phyloP scores from a whole-genome alignment of 2,329 filamentous ascomycete genomes.

The Trichoderma endophyticum region DNA sequence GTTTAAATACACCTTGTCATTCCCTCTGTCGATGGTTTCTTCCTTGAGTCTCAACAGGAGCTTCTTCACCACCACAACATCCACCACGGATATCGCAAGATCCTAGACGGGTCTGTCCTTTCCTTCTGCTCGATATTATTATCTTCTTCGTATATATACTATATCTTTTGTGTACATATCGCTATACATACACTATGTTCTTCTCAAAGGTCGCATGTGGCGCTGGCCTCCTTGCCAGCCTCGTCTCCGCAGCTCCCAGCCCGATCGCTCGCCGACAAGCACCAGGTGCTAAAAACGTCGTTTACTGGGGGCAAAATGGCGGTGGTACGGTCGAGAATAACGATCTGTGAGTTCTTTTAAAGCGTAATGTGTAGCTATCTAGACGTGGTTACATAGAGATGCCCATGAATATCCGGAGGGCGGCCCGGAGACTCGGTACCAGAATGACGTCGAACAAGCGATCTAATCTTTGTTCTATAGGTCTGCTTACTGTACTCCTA shows the following conservation, averaged over 20 bases:
- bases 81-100: neutral
- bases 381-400: too few species aligned
- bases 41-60: neutral
- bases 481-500: slow-evolving; percentile 36
- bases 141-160: slow-evolving; percentile 13
- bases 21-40: neutral
- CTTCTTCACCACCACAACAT: neutral
- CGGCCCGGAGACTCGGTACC: too few species aligned
- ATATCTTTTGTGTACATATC: neutral
- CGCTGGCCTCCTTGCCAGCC: slow-evolving; percentile 11
- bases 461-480: too few species aligned
- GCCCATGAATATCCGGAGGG: too few species aligned
- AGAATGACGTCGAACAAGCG: too few species aligned
- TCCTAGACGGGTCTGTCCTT: slow-evolving; percentile 12
- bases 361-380: too few species aligned
- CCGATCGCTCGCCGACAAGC: slow-evolving; percentile 13
- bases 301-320: slow-evolving; percentile 30
- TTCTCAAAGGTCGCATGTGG: neutral
- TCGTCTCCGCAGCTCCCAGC: slow-evolving; percentile 17
- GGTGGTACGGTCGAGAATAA: too few species aligned
- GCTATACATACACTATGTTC: slow-evolving; percentile 15
- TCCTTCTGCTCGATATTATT: neutral
- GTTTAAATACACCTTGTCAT: neutral
- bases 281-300: slow-evolving; percentile 30
- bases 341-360: too few species aligned